Base-by-base conservation (phyloP, 805 yeast species). In the Candida silvicultrix region DNA sequence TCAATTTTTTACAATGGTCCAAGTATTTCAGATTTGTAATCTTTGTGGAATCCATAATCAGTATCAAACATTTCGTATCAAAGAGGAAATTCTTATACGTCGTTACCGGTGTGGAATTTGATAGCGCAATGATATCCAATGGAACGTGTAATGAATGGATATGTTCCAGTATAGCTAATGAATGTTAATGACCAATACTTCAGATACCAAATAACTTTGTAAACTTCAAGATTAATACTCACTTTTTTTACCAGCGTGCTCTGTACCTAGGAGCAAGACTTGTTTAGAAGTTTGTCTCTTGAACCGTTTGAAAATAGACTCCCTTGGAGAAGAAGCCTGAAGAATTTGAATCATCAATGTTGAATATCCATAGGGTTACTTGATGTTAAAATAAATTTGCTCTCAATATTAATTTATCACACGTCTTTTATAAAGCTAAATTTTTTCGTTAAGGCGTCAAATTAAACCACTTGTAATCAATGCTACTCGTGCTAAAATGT, bases 31-130 rank as follows among this genome's bases (percentile, higher is more conserved):
- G 22, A 0, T 43, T 28, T 9, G 49, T 18, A 5, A 48, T 28
- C 36, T 43, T 40, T 2, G 61, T 54, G 15, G 56, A 52, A 40
- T 57, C 60, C 14, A 55, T 36, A 1, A 57, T 54, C 18, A 56
- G 50, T 3, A 56, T 51, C 10, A 55, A 43, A 25, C 41, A 45
- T 6, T 49, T 46, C 0, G 51, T 51, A 28, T 56, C 55, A 35
- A 40, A 54, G 5, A 54, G 29, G 41, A 56, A 54, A 42, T 56
- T 56, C 28, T 49, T 47, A 34, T 53, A 54, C 4, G 51, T 53
- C 14, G 52, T 31, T 1, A 36, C 40, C 18, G 60, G 54, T 7
- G 51, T 52, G 16, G 51, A 49, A 19, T 49, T 54, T 3, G 57
- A 51, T 1, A 56, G 45, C 16, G 49, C 46, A n/a, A 53, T 49